Evolutionary conservation across 768 basidiomycete genomes (phyloP), one percentile per base, ranked within the genome.

Genomic region (Xerocomus brunneocitrinus): DNA sequence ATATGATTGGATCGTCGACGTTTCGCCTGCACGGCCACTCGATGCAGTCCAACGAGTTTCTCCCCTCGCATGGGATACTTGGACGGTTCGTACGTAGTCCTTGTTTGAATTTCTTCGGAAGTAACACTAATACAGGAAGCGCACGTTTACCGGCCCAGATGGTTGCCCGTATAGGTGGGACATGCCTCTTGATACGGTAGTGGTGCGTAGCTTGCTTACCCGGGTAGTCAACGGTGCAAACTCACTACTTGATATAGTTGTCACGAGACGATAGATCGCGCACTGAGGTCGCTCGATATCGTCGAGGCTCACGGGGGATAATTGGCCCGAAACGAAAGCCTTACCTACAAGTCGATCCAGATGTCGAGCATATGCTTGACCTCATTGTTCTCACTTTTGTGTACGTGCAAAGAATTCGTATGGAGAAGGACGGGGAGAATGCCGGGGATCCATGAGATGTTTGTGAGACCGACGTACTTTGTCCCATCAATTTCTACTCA

Each of bases 91-190:
- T 56, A 22, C 8, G 24, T 36, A 22, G 22, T 36, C 12, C 25
- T 16, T 9, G 5, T 5, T 10, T 9, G 5, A 6, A 0, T 8
- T 24, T 38, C 22, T 27, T 53, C 32, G 2, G 5, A 12, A 10
- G 34, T 9, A 13, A 40, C 49, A 8, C 22, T 1, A 31, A 0
- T 25, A 25, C 35, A 67, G 66, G 39, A 66, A 60, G 32, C 66
- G 64, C 34, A 61, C 65, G 8, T 74, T 74, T 42, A 66, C 49
- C 1, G 73, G 69, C 0, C 69, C 62, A 5, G 71, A 74, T 47
- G 68, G 68, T 7, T 54, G 47, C 13, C 55, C 63, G n/a, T 74
- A 73, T 28, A 63, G 65, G 16, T 75, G 73, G 73, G 59, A 62
- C 12, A 59, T 73, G 54, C 52, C 48, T 0, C 35, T 47, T 2